Evolutionary conservation across 768 basidiomycete species (phyloP).

Genomic region (Fomitopsis serialis): DNA sequence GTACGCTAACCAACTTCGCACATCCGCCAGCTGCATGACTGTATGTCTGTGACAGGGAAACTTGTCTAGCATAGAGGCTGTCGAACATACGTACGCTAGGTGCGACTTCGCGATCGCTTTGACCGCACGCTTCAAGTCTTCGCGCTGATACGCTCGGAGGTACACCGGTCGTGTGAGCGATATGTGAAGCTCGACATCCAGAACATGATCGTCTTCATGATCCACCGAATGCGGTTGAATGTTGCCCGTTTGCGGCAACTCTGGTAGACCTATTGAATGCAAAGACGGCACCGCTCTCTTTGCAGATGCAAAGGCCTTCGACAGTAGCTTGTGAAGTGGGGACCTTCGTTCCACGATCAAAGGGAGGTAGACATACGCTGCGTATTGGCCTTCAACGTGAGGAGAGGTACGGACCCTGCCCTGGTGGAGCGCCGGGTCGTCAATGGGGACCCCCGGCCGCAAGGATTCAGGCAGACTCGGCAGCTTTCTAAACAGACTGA

Average conservation of each 20-base stretch:
- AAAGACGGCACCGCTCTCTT: slow-evolving; percentile 40
- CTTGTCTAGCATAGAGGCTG: too few relatives aligned
- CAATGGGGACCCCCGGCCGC: slow-evolving; percentile 43
- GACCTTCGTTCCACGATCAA: slow-evolving; percentile 41
- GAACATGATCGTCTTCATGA: slow-evolving; percentile 5
- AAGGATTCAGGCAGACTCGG: slow-evolving; percentile 53
- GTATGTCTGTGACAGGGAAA: too few relatives aligned
- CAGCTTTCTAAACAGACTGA: slow-evolving; percentile 37
- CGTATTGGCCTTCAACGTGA: slow-evolving; percentile 85
- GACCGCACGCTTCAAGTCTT: slow-evolving; percentile 62
- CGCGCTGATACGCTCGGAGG: slow-evolving; percentile 73
- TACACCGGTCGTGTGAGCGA: slow-evolving; percentile 82
- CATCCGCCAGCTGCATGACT: too few relatives aligned
- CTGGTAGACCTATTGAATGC: slow-evolving; percentile 34
- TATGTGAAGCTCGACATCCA: slow-evolving; percentile 59
- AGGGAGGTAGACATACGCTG: slow-evolving; percentile 72
- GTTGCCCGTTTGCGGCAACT: slow-evolving; percentile 1
- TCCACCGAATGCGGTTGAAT: slow-evolving; percentile 4
- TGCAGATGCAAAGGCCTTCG: slow-evolving; percentile 40
- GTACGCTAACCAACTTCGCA: too few relatives aligned
- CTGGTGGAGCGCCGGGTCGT: slow-evolving; percentile 79
- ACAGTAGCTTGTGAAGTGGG: slow-evolving; percentile 40
- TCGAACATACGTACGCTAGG: slow-evolving; percentile 38
- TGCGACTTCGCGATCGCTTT: slow-evolving; percentile 42
- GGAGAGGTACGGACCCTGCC: slow-evolving; percentile 72